Percentiles rank a stretch among this genome's conserved stretches.
Conservation (phyloP, 23 red algal genomes). For the Gracilaria gracilis region DNA sequence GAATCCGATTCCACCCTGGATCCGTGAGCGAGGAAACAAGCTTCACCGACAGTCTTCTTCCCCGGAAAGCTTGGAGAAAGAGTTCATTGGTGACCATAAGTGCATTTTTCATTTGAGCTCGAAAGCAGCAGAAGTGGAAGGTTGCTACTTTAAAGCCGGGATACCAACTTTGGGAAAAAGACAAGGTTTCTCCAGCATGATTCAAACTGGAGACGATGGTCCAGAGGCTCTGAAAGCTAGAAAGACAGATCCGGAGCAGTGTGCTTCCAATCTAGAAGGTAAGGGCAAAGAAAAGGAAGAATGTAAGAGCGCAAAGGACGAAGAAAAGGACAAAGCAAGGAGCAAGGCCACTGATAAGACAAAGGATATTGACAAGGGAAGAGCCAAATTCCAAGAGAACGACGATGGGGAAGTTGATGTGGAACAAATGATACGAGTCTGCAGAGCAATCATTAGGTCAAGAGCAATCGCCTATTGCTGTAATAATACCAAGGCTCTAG, state of each 20-base stretch:
- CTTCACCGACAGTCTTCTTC: neutral
- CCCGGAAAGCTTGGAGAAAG: conserved; percentile 1
- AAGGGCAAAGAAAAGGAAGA: neutral
- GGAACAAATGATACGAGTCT: neutral
- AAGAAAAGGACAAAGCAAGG: neutral
- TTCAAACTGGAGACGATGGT: neutral
- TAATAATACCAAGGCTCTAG: conserved; percentile 9
- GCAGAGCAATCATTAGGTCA: conserved; percentile 15
- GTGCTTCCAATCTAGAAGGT: neutral
- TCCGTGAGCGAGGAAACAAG: conserved; percentile 11
- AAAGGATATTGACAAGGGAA: too few species aligned
- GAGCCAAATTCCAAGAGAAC: too few species aligned
- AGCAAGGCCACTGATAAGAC: too few species aligned
- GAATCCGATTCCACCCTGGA: conserved; percentile 18
- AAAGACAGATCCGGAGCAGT: neutral
- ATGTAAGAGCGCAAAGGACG: neutral
- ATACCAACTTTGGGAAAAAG: conserved; percentile 8
- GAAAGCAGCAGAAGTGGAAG: neutral
- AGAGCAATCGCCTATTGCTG: conserved; percentile 22
- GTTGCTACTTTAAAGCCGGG: neutral
- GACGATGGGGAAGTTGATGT: neutral
- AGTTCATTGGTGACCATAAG: conserved; percentile 9
- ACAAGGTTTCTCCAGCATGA: neutral
- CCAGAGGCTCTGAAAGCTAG: neutral
- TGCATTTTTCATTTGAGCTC: conserved; percentile 12